These are phyloP conservation scores for Capronia epimyces DNA, from an alignment of 2,329 filamentous ascomycete species.

Conservation along the genomic window DNA sequence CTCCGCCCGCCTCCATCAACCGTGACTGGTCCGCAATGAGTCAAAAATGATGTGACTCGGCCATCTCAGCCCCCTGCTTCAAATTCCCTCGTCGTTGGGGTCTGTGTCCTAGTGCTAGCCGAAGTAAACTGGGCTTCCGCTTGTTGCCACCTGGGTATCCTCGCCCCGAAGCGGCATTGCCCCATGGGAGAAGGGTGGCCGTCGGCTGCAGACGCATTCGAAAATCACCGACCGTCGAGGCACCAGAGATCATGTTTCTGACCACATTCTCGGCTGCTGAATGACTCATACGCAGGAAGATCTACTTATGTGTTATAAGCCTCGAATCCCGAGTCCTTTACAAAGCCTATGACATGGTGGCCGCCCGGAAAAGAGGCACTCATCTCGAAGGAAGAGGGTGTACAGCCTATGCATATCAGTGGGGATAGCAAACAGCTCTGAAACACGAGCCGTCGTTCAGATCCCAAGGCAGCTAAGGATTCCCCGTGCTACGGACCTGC, in stretches of 20 bases:
- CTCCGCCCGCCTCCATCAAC: constrained; percentile 1
- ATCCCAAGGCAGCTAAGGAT: neutral
- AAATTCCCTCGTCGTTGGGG: constrained; percentile 13
- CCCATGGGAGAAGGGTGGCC: neutral
- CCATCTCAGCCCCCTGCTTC: constrained; percentile 6
- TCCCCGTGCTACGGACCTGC: neutral
- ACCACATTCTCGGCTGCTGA: neutral
- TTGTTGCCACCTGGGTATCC: constrained; percentile 14
- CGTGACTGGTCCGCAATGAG: constrained; percentile 8
- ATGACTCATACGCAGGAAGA: neutral
- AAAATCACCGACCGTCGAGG: neutral
- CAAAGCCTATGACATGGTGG: neutral
- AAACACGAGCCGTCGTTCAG: constrained; percentile 9
- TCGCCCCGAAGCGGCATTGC: too few species aligned
- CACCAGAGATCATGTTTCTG: neutral
- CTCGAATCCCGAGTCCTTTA: neutral
- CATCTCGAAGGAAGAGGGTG: neutral
- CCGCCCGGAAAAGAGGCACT: neutral
- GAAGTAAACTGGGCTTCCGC: constrained; percentile 13
- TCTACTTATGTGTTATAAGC: neutral
- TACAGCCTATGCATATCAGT: constrained; percentile 7
- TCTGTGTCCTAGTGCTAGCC: constrained; percentile 4
- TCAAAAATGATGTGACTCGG: constrained; percentile 5
- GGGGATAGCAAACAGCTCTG: constrained; percentile 9
- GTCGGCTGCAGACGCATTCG: neutral